These are phyloP conservation scores for Triangularia verruculosa DNA, from an alignment of 2,329 filamentous ascomycete species.

Conservation along the genomic window DNA sequence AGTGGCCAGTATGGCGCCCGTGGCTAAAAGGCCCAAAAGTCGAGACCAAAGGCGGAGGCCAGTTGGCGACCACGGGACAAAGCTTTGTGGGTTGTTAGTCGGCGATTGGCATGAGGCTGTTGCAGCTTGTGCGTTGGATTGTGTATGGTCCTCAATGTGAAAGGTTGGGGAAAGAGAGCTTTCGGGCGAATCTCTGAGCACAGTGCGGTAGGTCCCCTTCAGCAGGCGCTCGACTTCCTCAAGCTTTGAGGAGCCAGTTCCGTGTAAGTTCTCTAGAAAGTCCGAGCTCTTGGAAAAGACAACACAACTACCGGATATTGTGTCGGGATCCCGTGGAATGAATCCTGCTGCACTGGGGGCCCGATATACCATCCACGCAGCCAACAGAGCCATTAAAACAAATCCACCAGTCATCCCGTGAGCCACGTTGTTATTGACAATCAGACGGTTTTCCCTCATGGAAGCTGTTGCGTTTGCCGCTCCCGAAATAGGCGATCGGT, in stretches of 20 bases:
- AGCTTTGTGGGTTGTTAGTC: not conserved
- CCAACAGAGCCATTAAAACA: constrained; percentile 6
- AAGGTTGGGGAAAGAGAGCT: constrained; percentile 1
- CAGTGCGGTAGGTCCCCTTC: not conserved
- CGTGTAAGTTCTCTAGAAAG: not conserved
- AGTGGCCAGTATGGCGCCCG: not conserved
- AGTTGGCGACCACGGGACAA: not conserved
- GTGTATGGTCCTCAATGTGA: not conserved
- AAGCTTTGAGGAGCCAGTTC: not conserved
- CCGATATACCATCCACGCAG: constrained; percentile 2
- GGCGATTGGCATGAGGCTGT: no score
- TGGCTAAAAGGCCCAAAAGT: not conserved
- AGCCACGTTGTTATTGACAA: constrained; percentile 5
- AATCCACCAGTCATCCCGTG: constrained; percentile 7
- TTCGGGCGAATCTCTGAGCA: not conserved
- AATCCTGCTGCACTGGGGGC: not conserved
- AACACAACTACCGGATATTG: not conserved
- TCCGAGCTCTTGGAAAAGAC: constrained; percentile 4
- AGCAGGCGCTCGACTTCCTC: not conserved
- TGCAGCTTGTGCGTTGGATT: not conserved
- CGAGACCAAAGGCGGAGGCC: not conserved
- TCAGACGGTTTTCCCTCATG: not conserved
- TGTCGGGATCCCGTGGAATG: constrained; percentile 6
- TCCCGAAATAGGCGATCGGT: not conserved
- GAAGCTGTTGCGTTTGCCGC: not conserved